These are phyloP conservation scores for Wickerhamomyces bovis DNA, from an alignment of 805 yeast species.

Conservation along the genomic window DNA sequence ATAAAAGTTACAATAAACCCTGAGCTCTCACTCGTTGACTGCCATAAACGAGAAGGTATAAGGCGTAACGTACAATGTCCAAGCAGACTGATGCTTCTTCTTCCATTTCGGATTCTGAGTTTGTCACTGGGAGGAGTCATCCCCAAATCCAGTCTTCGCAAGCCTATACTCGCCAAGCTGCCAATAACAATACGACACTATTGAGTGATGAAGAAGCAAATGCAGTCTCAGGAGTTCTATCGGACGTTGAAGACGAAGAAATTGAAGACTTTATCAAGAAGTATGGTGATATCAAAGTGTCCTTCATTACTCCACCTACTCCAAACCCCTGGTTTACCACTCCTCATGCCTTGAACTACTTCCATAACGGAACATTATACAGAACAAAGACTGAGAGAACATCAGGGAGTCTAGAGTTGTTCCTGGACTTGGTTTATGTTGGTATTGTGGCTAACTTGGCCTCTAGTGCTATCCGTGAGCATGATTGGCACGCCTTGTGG, in stretches of 20 bases:
- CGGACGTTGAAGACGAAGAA: conserved; percentile 44
- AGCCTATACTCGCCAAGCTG: background rate
- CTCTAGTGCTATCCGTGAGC: conserved; percentile 42
- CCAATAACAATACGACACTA: background rate
- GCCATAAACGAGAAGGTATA: background rate
- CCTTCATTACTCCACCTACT: conserved; percentile 38
- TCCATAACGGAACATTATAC: conserved; percentile 48
- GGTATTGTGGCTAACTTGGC: conserved; percentile 60
- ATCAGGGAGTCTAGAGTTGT: conserved; percentile 48
- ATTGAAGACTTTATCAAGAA: conserved; percentile 35
- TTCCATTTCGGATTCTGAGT: background rate
- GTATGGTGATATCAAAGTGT: conserved; percentile 43
- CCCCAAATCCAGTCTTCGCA: background rate
- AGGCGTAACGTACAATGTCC: background rate
- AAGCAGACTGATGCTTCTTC: background rate
- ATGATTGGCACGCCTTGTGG: conserved; percentile 40
- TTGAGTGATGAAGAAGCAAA: background rate
- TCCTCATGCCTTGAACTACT: conserved; percentile 58
- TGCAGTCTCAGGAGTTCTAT: conserved; percentile 11
- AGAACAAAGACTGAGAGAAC: conserved; percentile 52
- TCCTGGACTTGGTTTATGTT: conserved; percentile 57
- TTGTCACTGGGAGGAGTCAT: background rate
- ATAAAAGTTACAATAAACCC: background rate
- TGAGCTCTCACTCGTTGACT: background rate
- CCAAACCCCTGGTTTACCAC: conserved; percentile 32